Percentiles rank a stretch among this genome's conserved stretches.
phyloP scores from a whole-genome alignment of 192 early-diverging fungal genomes.

The Entophlyctis luteolus region DNA sequence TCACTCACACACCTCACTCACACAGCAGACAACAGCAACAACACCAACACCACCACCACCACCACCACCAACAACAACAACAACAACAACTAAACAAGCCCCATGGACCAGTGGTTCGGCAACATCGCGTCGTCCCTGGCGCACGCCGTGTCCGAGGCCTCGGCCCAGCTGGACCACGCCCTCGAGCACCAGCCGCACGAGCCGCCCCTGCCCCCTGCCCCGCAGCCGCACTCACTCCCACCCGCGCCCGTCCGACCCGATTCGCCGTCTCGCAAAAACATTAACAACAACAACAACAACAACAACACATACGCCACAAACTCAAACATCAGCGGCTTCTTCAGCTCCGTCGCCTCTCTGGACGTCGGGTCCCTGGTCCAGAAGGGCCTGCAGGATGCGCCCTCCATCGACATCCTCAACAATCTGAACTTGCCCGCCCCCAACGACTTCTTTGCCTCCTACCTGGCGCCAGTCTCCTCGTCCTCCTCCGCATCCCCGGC shows the following conservation, averaged over 20 bases:
- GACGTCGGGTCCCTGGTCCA: too few species aligned
- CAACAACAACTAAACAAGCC: too few species aligned
- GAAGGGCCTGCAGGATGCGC: too few species aligned
- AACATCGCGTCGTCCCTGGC: slow-evolving; percentile 40
- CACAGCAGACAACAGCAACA: too few species aligned
- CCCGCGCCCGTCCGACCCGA: not conserved
- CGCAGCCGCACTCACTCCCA: not conserved
- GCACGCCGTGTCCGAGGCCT: slow-evolving; percentile 66
- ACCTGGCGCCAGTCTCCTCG: slow-evolving; percentile 6
- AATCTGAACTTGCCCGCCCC: not conserved
- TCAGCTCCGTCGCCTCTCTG: too few species aligned
- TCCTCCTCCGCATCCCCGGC: not conserved
- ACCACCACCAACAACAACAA: too few species aligned
- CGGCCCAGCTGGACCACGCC: slow-evolving; percentile 67
- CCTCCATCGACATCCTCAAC: not conserved
- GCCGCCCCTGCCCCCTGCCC: not conserved
- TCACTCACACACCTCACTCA: too few species aligned
- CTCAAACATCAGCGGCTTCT: too few species aligned
- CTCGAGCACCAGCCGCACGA: too few species aligned
- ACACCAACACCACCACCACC: too few species aligned
- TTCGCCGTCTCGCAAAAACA: not conserved
- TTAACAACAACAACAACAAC: not conserved
- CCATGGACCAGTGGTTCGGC: slow-evolving; percentile 11
- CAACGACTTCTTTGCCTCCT: not conserved
- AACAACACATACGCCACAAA: too few species aligned